Conservation (phyloP, 805 yeast genomes). For the Dipodascus geniculatus region DNA sequence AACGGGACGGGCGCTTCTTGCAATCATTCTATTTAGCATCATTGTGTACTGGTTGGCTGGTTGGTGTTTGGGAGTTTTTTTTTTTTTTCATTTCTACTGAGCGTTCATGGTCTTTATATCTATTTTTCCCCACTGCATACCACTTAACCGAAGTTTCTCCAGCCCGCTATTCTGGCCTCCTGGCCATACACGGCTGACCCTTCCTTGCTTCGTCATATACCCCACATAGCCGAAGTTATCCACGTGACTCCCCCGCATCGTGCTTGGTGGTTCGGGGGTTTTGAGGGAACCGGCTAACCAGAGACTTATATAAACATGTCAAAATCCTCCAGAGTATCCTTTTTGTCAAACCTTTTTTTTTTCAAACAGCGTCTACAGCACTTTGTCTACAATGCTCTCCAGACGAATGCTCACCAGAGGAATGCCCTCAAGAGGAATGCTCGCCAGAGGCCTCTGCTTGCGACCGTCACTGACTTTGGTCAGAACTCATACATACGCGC, state of each 20-base stretch:
- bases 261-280: not conserved
- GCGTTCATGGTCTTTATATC: not conserved
- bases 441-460: too few species aligned
- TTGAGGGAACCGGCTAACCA: not conserved
- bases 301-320: not conserved
- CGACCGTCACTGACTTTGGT: not conserved
- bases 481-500: not conserved
- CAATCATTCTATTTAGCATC: not conserved
- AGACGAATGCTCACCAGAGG: too few species aligned
- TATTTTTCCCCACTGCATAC: not conserved
- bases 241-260: conserved; percentile 1
- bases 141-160: not conserved
- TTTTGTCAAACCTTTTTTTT: too few species aligned
- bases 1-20: not conserved
- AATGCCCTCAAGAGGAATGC: too few species aligned
- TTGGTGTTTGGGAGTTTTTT: too few species aligned
- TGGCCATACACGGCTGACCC: not conserved
- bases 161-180: not conserved
- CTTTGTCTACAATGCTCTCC: too few species aligned
- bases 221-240: not conserved
- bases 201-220: too few species aligned
- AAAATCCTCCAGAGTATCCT: not conserved
- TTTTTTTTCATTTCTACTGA: not conserved
- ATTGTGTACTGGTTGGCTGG: not conserved
- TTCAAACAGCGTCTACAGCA: too few species aligned